phyloP scores from a whole-genome alignment of 2,329 filamentous ascomycete species.

The Penicillium sp. region DNA sequence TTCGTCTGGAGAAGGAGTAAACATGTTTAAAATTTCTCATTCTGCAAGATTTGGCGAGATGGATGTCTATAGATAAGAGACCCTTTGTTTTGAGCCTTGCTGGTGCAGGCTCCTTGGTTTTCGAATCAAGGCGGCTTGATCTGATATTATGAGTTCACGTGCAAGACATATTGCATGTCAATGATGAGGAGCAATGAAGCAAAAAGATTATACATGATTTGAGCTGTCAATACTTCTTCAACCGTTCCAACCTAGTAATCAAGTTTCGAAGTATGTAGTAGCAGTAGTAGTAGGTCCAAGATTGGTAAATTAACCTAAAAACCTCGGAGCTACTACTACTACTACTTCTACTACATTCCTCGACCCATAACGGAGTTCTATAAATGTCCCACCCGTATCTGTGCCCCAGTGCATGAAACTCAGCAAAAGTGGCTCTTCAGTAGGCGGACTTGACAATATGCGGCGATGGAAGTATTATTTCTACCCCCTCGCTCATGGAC shows the following conservation, averaged over 20 bases:
- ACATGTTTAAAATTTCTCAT: conserved; percentile 3
- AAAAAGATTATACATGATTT: conserved; percentile 13
- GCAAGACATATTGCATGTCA: conserved; percentile 24
- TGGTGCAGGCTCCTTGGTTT: not conserved
- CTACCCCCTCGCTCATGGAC: conserved; percentile 47
- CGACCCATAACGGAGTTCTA: not conserved
- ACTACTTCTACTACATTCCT: not conserved
- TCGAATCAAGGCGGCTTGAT: conserved; percentile 3
- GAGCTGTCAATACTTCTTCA: not conserved
- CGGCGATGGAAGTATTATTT: conserved; percentile 37
- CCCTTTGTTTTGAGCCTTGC: conserved; percentile 20
- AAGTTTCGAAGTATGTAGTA: too few relatives aligned
- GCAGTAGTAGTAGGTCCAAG: not conserved
- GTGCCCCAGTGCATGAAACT: conserved; percentile 61
- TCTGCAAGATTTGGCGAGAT: conserved; percentile 1
- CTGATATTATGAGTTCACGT: conserved; percentile 25
- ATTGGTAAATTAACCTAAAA: too few relatives aligned
- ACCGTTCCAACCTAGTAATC: not conserved
- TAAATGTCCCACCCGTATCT: conserved; percentile 65
- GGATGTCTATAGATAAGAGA: conserved; percentile 19
- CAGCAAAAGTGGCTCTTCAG: conserved; percentile 64
- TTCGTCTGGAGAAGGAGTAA: conserved; percentile 82
- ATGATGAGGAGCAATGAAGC: conserved; percentile 22
- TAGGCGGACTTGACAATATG: conserved; percentile 45
- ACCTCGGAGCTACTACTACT: too few relatives aligned